Evolutionary conservation across 352 stramenopile species (phyloP).

Genomic region (Phytophthora cajani): DNA sequence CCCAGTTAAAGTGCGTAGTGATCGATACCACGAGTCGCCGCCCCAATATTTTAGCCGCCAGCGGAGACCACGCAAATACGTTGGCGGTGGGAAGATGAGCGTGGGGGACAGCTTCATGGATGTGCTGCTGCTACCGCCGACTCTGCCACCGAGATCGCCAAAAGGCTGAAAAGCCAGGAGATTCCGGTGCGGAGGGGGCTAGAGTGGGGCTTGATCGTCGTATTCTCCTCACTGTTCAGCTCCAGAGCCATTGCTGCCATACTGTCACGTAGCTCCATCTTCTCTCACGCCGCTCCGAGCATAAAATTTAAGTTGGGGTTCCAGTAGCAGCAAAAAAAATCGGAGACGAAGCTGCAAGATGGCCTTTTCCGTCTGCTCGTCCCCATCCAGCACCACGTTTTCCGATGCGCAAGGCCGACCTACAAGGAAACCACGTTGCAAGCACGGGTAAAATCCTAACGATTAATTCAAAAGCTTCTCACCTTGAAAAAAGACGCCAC

Average conservation of each 20-base stretch:
- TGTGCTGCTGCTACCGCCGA: constrained; percentile 13
- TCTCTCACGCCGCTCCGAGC: constrained; percentile 9
- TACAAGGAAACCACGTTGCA: not conserved
- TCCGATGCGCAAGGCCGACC: not conserved
- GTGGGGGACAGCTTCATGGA: constrained; percentile 24
- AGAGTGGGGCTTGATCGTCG: not conserved
- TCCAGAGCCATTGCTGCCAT: constrained; percentile 5
- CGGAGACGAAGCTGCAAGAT: constrained; percentile 9
- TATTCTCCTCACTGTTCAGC: not conserved
- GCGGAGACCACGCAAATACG: constrained; percentile 6
- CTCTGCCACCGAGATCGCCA: not conserved
- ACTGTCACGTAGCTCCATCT: constrained; percentile 14
- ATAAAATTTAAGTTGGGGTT: constrained; percentile 11
- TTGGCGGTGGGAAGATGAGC: constrained; percentile 11
- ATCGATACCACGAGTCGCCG: not conserved
- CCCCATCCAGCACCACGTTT: constrained; percentile 1
- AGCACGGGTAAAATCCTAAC: too few relatives aligned
- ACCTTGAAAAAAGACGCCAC: constrained; percentile 12
- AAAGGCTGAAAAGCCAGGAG: not conserved
- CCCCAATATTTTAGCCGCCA: not conserved
- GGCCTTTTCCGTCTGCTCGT: too few relatives aligned
- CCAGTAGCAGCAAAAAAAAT: constrained; percentile 12
- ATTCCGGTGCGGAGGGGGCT: not conserved
- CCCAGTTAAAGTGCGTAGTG: not conserved
- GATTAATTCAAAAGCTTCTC: not conserved